These are phyloP conservation scores for Suhomyces pyralidae DNA, from an alignment of 805 yeast species.

Conservation along the genomic window DNA sequence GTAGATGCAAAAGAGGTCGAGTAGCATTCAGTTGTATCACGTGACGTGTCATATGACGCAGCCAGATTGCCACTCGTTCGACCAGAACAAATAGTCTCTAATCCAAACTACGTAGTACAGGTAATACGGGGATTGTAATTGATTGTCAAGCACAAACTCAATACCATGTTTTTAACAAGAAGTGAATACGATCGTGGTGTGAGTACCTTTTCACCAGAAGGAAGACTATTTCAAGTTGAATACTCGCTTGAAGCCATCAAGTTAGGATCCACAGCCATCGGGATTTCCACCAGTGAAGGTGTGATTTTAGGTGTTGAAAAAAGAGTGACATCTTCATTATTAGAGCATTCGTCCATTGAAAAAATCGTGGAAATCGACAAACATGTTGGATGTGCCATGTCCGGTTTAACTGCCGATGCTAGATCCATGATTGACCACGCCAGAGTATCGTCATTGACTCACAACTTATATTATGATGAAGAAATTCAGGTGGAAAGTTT, in stretches of 20 bases:
- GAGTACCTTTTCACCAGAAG: constrained; percentile 97
- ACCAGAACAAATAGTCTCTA: not conserved
- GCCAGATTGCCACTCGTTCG: not conserved
- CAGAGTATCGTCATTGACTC: constrained; percentile 83
- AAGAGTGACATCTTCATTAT: constrained; percentile 86
- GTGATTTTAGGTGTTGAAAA: constrained; percentile 96
- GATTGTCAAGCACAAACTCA: not conserved
- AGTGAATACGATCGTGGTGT: constrained; percentile 99
- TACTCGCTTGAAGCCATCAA: constrained; percentile 97
- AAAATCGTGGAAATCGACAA: constrained; percentile 91
- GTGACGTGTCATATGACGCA: not conserved
- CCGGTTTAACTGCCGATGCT: constrained; percentile 98
- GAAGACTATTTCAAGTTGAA: constrained; percentile 96
- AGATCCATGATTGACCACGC: constrained; percentile 99
- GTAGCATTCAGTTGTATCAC: not conserved
- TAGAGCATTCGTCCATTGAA: constrained; percentile 92
- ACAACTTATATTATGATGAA: constrained; percentile 87
- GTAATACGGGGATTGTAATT: not conserved
- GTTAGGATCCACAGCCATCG: constrained; percentile 96
- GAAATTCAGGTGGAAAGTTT: constrained; percentile 87
- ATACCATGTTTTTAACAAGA: constrained; percentile 86
- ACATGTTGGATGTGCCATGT: constrained; percentile 98
- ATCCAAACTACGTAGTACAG: not conserved
- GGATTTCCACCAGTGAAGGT: constrained; percentile 92
- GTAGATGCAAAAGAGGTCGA: not conserved